Conservation (phyloP, 352 stramenopile genomes). For the Globisporangium spinosum region DNA sequence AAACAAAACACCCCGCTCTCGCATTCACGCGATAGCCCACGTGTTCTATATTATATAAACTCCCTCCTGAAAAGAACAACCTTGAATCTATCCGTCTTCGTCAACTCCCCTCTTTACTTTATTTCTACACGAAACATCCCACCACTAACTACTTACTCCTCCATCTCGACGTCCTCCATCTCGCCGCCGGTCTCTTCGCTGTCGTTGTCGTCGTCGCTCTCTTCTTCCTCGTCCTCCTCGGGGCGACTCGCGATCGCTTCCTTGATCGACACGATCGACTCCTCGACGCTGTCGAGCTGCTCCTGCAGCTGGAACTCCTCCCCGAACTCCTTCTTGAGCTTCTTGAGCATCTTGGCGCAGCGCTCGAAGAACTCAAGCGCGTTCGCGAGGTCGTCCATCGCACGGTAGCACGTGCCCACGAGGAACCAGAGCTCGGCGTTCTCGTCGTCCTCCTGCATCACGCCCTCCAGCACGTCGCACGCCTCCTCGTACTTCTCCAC, state of each 20-base stretch:
- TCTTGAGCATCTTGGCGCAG: slow-evolving; percentile 71
- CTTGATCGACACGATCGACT: slow-evolving; percentile 55
- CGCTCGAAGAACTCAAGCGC: slow-evolving; percentile 87
- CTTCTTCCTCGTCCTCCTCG: slow-evolving; percentile 45
- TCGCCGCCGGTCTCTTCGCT: slow-evolving; percentile 31
- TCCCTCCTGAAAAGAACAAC: slow-evolving; percentile 15
- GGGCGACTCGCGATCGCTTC: slow-evolving; percentile 53
- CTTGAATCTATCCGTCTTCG: slow-evolving; percentile 25
- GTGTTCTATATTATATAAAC: slow-evolving; percentile 27
- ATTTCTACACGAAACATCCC: slow-evolving; percentile 14
- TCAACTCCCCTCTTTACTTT: slow-evolving; percentile 14
- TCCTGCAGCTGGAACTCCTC: slow-evolving; percentile 72
- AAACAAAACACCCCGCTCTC: background rate
- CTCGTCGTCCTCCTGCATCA: slow-evolving; percentile 89
- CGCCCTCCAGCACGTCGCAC: slow-evolving; percentile 75
- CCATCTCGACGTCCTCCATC: slow-evolving; percentile 78
- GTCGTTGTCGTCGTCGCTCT: slow-evolving; percentile 42
- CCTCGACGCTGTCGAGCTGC: slow-evolving; percentile 75
- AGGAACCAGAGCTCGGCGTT: slow-evolving; percentile 90
- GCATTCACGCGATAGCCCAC: background rate
- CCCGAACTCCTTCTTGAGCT: slow-evolving; percentile 71
- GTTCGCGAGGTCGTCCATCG: slow-evolving; percentile 75
- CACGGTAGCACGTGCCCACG: slow-evolving; percentile 84
- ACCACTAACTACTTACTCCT: slow-evolving; percentile 34
- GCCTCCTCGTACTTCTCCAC: slow-evolving; percentile 82